Evolutionary conservation across 345 rosid species (phyloP).

Genomic region (Arabidopsis arenosa): DNA sequence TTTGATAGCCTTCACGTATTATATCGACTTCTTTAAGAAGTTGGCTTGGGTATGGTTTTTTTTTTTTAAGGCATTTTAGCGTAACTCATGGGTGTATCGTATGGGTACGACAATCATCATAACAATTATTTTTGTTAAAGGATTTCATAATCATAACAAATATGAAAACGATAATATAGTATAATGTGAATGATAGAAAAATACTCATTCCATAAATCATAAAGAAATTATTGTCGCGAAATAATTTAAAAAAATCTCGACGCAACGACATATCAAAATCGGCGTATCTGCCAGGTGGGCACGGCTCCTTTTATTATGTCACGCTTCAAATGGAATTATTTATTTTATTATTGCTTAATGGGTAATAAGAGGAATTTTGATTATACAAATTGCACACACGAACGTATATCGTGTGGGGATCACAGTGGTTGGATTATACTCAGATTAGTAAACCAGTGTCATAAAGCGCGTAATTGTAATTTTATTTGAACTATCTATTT

Average conservation of each 20-base stretch:
- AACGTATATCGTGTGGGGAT: conserved; percentile 23
- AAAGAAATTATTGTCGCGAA: conserved; percentile 9
- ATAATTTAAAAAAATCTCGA: not conserved
- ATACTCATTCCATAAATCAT: not conserved
- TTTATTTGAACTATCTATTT: conserved; percentile 4
- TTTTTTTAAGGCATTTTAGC: not conserved
- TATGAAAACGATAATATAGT: conserved; percentile 12
- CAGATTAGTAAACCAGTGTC: not conserved
- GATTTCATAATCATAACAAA: conserved; percentile 20
- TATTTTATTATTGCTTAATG: not conserved
- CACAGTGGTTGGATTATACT: not conserved
- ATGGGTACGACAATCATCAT: conserved; percentile 13
- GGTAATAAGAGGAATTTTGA: not conserved
- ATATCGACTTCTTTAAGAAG: not conserved
- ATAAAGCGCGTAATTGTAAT: conserved; percentile 28
- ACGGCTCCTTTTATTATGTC: conserved; percentile 11
- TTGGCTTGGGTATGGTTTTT: not conserved
- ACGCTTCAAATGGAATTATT: conserved; percentile 19
- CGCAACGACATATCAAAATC: conserved; percentile 16
- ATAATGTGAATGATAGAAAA: conserved; percentile 15
- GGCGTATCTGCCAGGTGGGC: conserved; percentile 28
- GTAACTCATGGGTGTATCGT: conserved; percentile 10
- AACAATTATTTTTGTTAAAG: not conserved
- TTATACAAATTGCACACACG: conserved; percentile 29
- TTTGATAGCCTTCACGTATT: not conserved